Evolutionary conservation across 2,329 filamentous ascomycete species (phyloP).

Genomic region (Ceratocystis variospora): DNA sequence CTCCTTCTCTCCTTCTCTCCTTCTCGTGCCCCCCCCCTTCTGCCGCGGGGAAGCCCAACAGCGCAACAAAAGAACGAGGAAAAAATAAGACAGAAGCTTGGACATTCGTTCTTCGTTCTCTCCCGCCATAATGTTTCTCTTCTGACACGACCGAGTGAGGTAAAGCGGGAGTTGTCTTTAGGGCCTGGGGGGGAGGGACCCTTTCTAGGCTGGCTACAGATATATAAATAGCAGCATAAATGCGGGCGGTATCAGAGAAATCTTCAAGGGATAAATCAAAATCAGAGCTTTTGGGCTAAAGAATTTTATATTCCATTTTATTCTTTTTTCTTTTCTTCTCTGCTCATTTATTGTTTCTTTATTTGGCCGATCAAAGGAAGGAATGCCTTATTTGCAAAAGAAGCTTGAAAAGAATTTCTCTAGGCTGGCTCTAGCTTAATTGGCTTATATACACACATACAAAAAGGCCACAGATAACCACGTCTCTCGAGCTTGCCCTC

Average conservation of each 20-base stretch:
- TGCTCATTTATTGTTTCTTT: background rate
- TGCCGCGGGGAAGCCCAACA: background rate
- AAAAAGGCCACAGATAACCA: background rate
- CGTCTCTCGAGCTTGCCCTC: background rate
- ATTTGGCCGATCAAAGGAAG: conserved; percentile 2
- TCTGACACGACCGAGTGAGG: conserved; percentile 7
- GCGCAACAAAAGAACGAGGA: background rate
- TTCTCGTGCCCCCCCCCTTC: background rate
- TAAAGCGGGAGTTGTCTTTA: background rate
- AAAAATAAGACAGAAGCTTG: conserved; percentile 5
- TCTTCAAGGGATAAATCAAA: background rate
- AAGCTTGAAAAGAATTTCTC: conserved; percentile 8
- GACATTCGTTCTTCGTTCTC: background rate
- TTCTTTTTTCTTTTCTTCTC: background rate
- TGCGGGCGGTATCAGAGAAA: background rate
- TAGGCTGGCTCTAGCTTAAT: background rate
- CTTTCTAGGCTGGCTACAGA: background rate
- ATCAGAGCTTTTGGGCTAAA: background rate
- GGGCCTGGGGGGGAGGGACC: too few relatives aligned
- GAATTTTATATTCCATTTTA: background rate
- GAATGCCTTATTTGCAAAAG: background rate
- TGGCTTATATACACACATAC: background rate
- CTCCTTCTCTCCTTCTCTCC: background rate
- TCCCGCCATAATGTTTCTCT: background rate
- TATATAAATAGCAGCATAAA: conserved; percentile 2